Conservation (phyloP, 2,329 filamentous ascomycete species). For the Raffaelea albimanens region DNA sequence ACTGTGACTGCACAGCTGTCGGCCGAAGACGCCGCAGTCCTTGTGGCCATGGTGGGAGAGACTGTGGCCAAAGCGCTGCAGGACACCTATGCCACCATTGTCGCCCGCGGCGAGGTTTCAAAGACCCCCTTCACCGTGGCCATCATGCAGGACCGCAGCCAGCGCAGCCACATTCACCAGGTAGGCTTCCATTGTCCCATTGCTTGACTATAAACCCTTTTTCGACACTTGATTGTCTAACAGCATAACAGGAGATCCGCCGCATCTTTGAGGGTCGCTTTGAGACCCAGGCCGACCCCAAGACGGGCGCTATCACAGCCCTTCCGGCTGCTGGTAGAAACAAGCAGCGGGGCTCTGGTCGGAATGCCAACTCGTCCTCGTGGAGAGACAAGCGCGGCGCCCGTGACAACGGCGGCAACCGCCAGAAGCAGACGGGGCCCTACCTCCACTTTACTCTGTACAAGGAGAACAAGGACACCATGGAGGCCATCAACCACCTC, state of each 20-base stretch:
- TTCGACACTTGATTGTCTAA: too few species aligned
- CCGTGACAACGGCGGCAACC: conserved; percentile 9
- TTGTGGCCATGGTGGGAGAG: conserved; percentile 29
- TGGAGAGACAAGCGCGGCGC: conserved; percentile 3
- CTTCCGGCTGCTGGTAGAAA: conserved; percentile 7
- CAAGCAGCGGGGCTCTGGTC: conserved; percentile 10
- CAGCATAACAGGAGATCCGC: conserved; percentile 45
- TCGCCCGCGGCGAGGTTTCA: conserved; percentile 18
- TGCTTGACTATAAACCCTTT: too few species aligned
- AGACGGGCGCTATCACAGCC: conserved; percentile 53
- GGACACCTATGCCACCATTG: conserved; percentile 28
- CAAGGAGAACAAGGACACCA: conserved; percentile 96
- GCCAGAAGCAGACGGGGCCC: conserved; percentile 22
- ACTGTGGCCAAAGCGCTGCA: conserved; percentile 30
- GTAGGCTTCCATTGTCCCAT: conserved; percentile 17
- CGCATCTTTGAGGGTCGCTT: conserved; percentile 71
- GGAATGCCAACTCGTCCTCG: conserved; percentile 5
- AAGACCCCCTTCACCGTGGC: conserved; percentile 27
- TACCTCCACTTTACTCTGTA: conserved; percentile 87
- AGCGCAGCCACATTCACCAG: conserved; percentile 40
- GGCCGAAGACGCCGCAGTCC: conserved; percentile 22
- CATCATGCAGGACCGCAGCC: conserved; percentile 32
- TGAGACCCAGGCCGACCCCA: conserved; percentile 57
- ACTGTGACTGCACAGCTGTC: conserved; percentile 11
- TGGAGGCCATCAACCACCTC: conserved; percentile 77